Conservation (phyloP, 768 basidiomycete species). For the Mrakia blollopis region DNA sequence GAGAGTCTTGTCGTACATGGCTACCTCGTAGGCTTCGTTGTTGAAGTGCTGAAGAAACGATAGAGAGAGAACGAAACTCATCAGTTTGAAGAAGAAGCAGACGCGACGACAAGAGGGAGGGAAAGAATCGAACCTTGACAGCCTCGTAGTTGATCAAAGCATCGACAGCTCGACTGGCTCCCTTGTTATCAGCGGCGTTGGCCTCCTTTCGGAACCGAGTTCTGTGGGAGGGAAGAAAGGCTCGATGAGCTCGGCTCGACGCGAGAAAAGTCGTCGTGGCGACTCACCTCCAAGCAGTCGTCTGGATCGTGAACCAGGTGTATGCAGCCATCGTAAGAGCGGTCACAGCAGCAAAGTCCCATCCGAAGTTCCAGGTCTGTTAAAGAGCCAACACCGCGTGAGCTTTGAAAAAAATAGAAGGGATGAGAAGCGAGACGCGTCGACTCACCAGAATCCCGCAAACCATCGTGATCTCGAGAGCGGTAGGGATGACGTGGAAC, state of each 20-base stretch:
- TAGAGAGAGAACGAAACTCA: not conserved
- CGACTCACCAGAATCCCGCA: conserved; percentile 83
- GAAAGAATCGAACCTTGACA: conserved; percentile 69
- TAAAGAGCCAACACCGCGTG: not conserved
- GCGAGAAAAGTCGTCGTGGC: not conserved
- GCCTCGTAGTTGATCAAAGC: conserved; percentile 98
- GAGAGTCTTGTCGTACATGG: conserved; percentile 86
- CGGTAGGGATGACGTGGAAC: conserved; percentile 92
- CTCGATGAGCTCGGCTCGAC: too few relatives aligned
- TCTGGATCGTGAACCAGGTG: conserved; percentile 94
- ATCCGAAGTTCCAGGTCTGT: conserved; percentile 95
- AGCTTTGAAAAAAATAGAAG: not conserved
- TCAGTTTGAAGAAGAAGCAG: not conserved
- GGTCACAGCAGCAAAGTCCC: conserved; percentile 92
- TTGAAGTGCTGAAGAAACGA: conserved; percentile 72
- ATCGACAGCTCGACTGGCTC: conserved; percentile 88
- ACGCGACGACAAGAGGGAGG: not conserved
- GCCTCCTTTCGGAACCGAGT: conserved; percentile 90
- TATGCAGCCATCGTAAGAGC: conserved; percentile 78
- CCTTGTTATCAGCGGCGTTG: conserved; percentile 93
- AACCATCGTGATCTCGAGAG: conserved; percentile 90
- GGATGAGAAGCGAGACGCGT: not conserved
- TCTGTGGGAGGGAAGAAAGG: conserved; percentile 46
- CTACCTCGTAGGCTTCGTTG: conserved; percentile 86
- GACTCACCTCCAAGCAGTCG: conserved; percentile 86